These are phyloP conservation scores for Heimioporus punctisporus DNA, from an alignment of 1,284 basidiomycete species.

Conservation along the genomic window DNA sequence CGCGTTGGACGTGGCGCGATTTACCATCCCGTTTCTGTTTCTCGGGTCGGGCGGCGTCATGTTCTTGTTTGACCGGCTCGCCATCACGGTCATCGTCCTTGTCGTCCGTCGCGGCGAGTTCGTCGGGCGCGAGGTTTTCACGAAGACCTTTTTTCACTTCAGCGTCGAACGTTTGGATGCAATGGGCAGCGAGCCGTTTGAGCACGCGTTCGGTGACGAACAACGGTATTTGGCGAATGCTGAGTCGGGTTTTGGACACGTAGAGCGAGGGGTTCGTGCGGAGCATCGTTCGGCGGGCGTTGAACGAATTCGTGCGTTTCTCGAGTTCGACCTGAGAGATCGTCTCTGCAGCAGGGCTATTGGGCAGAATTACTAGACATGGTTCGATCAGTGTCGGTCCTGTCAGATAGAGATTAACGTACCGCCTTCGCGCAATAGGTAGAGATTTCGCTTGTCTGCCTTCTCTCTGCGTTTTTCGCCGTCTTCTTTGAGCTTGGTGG, in stretches of 20 bases:
- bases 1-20: too few relatives aligned
- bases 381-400: neutral
- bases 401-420: constrained; percentile 22
- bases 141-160: constrained; percentile 77
- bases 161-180: constrained; percentile 76
- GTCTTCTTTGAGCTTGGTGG: constrained; percentile 85
- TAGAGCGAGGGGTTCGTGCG: constrained; percentile 93
- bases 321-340: constrained; percentile 79
- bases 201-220: constrained; percentile 91
- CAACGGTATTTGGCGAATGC: constrained; percentile 90
- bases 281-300: constrained; percentile 78
- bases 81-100: constrained; percentile 22
- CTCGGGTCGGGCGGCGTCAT: too few relatives aligned
- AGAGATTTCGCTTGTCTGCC: constrained; percentile 95
- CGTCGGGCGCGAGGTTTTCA: constrained; percentile 70
- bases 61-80: constrained; percentile 33
- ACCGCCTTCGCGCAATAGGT: constrained; percentile 97
- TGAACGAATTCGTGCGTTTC: constrained; percentile 83
- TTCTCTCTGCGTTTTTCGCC: constrained; percentile 86
- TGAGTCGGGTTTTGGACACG: constrained; percentile 93
- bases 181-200: constrained; percentile 86
- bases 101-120: constrained; percentile 50
- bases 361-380: constrained; percentile 81
- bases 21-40: too few relatives aligned
- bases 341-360: constrained; percentile 74